phyloP scores from a whole-genome alignment of 371 early-diverging fungal species.

The Apophysomyces trapeziformis region DNA sequence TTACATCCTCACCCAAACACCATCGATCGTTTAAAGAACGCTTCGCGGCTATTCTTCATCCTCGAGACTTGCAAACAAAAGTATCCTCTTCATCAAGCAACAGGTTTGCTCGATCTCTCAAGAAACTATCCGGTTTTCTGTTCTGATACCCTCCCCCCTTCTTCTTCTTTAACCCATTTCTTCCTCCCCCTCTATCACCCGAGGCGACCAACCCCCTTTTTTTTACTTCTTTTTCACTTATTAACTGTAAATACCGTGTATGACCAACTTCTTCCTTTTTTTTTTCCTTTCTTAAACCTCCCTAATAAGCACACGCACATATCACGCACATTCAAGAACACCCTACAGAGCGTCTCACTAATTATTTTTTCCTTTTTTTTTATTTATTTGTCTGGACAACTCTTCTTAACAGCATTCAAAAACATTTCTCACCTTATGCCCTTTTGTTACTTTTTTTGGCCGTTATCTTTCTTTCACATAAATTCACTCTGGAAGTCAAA shows the following conservation, averaged over 20 bases:
- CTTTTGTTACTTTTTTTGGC: neutral
- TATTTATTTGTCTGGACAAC: neutral
- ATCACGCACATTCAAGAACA: neutral
- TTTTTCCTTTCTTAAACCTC: neutral
- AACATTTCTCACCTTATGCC: neutral
- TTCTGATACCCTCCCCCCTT: constrained; percentile 7
- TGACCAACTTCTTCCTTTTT: neutral
- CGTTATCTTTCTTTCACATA: neutral
- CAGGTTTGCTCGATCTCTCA: constrained; percentile 23
- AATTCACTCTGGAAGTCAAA: neutral
- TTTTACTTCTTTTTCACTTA: constrained; percentile 7
- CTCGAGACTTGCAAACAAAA: constrained; percentile 13
- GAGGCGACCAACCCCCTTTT: neutral
- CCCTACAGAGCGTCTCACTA: neutral
- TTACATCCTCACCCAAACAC: neutral
- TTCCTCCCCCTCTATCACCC: no score
- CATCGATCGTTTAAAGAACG: neutral
- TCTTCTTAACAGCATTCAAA: neutral
- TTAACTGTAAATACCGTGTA: constrained; percentile 10
- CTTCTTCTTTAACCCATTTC: neutral
- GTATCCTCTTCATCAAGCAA: constrained; percentile 18
- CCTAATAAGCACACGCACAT: constrained; percentile 1
- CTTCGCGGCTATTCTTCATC: constrained; percentile 5
- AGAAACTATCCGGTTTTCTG: constrained; percentile 19
- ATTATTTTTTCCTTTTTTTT: neutral